Evolutionary conservation across 768 basidiomycete species (phyloP), one percentile per base, ranked within the genome.

Genomic region (Leccinum olivaceopallidum): DNA sequence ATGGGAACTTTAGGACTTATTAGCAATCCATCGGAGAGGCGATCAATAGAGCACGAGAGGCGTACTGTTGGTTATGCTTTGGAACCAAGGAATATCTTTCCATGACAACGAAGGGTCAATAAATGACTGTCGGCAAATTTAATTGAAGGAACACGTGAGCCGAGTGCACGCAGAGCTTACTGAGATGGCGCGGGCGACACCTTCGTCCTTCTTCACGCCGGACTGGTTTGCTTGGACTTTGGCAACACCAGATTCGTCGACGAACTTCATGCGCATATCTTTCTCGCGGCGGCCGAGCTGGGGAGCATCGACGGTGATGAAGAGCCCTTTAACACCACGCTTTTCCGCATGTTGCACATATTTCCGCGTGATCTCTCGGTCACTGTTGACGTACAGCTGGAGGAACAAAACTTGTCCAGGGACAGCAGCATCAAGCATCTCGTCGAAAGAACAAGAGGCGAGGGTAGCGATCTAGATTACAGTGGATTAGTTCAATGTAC

Each of bases 251-350:
- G 65, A 60, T 32, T 87, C 88, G 10, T 89, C 92, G 37, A 90
- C 44, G 12, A 47, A 91, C 85, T 95, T 59, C 4, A 10, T 9
- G 4, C 42, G 39, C 13, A 98, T 98, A 70, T 98, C 96, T 60
- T 95, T 95, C 74, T 96, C 95, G 61, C 95, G 83, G 13, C 95
- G 85, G 50, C 96, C 96, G 8, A 98, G 86, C 65, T 97, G 95
- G 5, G 96, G 96, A 0, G 96, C 96, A 76, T 98, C 96, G 28
- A 98, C 96, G 0, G 96, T 98, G 72, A 98, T 97, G 75, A 98
- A 98, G 13, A 98, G 78, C 4, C 83, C 96, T 72, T 94, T 95
- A 69, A 99, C 84, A 2, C 96, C 96, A 28, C 94, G 85, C 63
- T 82, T 78, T 75, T 95, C 94, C 1, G 97, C 97, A 63, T 96